Base-by-base conservation (phyloP, 257 asterid species). In the Phtheirospermum japonicum region DNA sequence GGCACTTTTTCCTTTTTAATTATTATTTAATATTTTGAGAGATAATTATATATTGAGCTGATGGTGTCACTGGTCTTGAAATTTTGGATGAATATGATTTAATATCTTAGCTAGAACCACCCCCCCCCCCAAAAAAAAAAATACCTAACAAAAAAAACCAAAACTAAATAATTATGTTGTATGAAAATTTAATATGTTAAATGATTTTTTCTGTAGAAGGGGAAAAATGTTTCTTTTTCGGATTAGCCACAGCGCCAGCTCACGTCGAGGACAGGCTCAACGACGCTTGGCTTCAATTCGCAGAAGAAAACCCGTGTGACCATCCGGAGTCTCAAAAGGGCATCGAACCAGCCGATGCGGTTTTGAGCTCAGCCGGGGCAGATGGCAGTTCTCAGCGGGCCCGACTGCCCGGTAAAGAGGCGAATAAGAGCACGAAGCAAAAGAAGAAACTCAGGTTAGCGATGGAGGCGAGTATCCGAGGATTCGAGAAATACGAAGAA, bases 271-370 rank as follows among this genome's bases (percentile, higher is more conserved):
- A 92, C 77, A 79, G 80, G 81, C 97, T 92, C 53, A 70, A 92
- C 67, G 98, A 92, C 82, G 95, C 98, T 31, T 89, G 98, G 98
- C 93, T 92, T 73, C 90, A 89, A 72, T 92, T 92, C 81, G 98
- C 98, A 1, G 90, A 86, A 68, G 79, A 80, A 69, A 73, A 17
- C 9, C 83, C 87, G 2, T 85, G 90, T 19, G 91, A 81, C 67
- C 84, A 80, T 13, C 78, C 85, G 3, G 92, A 84, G 34, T 71
- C 88, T 2, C 71, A 76, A 31, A 61, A 48, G 30, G 75, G 72
- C 30, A 52, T 6, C 8, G 79, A 75, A 70, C 80, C 84, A 36
- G 90, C 78, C 36, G 89, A 88, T 80, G 82, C 94, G 16, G 55
- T 88, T 46, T 23, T 77, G 59, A 92, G 64, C 62, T 77, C 93